Evolutionary conservation across 148 eudicot genomes (phyloP), one percentile per base, ranked within the genome.

Genomic region (Euryodendron excelsum): DNA sequence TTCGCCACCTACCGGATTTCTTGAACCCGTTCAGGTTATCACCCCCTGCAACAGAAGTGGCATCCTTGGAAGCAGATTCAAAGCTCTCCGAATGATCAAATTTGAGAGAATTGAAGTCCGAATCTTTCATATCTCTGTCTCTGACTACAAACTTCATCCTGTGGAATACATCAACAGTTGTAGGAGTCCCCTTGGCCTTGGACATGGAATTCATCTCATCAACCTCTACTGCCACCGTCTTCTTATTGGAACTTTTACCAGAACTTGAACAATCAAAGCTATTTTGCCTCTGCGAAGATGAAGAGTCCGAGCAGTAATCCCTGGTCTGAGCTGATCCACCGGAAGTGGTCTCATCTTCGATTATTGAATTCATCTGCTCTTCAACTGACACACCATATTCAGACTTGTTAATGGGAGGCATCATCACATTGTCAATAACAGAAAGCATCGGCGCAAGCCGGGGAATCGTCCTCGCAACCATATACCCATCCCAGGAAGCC

Each of bases 401-500:
- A 52, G 86, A 78, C 80, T 87, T 89, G 65, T 84, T 86, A 0
- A 82, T 84, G 0, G 84, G 85, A 1, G 87, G 94, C 85, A 92
- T 85, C 80, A 90, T 88, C 55, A 83, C 91, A 82, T 89, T 93
- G 66, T 95, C 99, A 6, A 91, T 91, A 0, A 85, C 96, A 10
- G 95, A 91, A 2, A 95, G 82, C 86, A 91, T 88, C 0, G 96
- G 97, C 1, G 91, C 77, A 2, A 78, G 79, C 66, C 88, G 79
- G 11, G 90, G 81, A 78, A 89, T 84, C 20, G 88, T 85, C 73
- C 89, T 81, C 20, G 91, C 94, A 20, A 85, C 77, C 87, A 95
- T 74, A 71, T 91, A 90, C 48, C 96, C 98, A 69, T 95, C 97
- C 98, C 97, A 95, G 0, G 98, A 95, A 79, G 96, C 94, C 80